phyloP scores from a whole-genome alignment of 257 asterid species.

The Plectranthus barbatus region DNA sequence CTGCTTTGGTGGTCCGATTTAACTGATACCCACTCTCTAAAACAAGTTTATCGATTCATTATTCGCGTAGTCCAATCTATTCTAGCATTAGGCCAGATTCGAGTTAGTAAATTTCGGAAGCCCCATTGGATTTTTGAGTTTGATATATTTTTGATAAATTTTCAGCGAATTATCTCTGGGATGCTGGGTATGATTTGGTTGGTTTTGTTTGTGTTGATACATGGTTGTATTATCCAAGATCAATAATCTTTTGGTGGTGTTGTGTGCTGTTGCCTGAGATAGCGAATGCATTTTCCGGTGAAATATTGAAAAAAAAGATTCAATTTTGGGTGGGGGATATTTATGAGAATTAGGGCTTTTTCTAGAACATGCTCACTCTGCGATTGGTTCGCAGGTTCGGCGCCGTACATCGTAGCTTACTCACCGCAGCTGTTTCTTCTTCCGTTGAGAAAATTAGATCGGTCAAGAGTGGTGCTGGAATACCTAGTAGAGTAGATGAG shows the following conservation, averaged over 20 bases:
- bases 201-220: neutral
- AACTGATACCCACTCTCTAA: neutral
- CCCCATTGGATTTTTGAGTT: neutral
- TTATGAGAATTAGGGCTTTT: conserved; percentile 24
- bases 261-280: conserved; percentile 6
- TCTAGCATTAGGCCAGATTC: neutral
- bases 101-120: neutral
- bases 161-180: neutral
- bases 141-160: neutral
- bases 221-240: neutral
- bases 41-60: neutral
- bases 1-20: neutral
- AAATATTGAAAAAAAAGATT: conserved; percentile 2
- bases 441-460: conserved; percentile 15
- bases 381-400: conserved; percentile 69
- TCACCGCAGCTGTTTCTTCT: conserved; percentile 16
- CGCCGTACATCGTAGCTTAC: conserved; percentile 21
- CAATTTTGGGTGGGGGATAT: conserved; percentile 31
- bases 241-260: neutral
- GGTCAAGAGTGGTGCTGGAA: conserved; percentile 1
- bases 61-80: neutral
- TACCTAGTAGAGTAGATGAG: conserved; percentile 30
- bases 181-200: neutral
- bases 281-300: conserved; percentile 9
- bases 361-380: conserved; percentile 65